Conservation (phyloP, 208 protist genomes). For the Leishmania lainsoni region DNA sequence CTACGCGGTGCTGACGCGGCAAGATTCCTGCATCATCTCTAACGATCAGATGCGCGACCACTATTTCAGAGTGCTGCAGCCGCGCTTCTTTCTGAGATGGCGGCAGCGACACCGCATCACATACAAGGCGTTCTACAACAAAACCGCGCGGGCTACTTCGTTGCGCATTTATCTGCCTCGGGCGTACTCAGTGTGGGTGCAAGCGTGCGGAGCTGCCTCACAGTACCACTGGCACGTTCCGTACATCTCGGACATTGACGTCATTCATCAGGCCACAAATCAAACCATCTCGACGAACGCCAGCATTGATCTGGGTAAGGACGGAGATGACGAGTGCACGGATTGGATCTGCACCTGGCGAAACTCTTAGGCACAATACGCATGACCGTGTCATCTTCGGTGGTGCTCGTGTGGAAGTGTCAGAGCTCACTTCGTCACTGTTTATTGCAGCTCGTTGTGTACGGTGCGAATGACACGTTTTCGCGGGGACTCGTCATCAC, state of each 20-base stretch:
- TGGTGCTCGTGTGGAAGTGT: neutral
- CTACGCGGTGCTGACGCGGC: conserved; percentile 58
- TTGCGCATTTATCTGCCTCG: conserved; percentile 47
- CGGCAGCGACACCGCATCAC: conserved; percentile 83
- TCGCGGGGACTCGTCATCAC: neutral
- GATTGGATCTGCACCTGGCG: conserved; percentile 74
- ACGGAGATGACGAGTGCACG: conserved; percentile 83
- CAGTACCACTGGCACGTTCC: conserved; percentile 80
- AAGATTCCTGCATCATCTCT: conserved; percentile 60
- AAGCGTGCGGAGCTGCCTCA: conserved; percentile 31
- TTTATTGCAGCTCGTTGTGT: neutral
- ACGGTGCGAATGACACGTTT: neutral
- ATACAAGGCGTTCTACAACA: conserved; percentile 67
- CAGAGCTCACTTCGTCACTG: neutral
- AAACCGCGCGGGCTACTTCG: conserved; percentile 25
- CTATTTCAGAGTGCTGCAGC: conserved; percentile 79
- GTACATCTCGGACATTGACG: conserved; percentile 46
- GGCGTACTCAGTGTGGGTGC: conserved; percentile 81
- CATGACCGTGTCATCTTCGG: neutral
- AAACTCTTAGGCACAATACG: neutral
- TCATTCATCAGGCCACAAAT: conserved; percentile 84
- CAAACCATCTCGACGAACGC: conserved; percentile 31
- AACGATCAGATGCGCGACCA: conserved; percentile 91
- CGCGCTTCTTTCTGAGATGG: conserved; percentile 82
- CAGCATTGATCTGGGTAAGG: conserved; percentile 66